These are phyloP conservation scores for Solanum lycopersicoides DNA, from an alignment of 257 asterid genomes.

Conservation along the genomic window DNA sequence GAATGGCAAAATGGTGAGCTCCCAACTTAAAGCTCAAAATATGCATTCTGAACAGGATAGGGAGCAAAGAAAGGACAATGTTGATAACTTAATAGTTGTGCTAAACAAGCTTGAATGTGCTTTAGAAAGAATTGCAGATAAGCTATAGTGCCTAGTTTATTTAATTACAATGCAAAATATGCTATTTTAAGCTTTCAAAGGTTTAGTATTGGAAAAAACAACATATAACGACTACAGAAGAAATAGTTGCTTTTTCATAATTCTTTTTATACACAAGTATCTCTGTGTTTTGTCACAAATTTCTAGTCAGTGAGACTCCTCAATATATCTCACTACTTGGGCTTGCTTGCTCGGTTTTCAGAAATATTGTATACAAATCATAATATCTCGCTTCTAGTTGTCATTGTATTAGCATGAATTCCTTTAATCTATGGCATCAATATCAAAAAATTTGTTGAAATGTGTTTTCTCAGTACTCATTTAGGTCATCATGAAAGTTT, in stretches of 20 bases:
- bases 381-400: too few relatives aligned
- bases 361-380: too few relatives aligned
- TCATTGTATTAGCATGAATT: too few relatives aligned
- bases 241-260: too few relatives aligned
- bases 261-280: too few relatives aligned
- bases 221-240: background rate
- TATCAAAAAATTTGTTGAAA: too few relatives aligned
- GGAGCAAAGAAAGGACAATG: too few relatives aligned
- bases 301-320: background rate
- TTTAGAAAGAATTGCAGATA: background rate
- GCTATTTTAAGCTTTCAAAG: background rate
- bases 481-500: too few relatives aligned
- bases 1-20: background rate
- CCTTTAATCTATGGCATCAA: too few relatives aligned
- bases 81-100: too few relatives aligned
- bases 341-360: background rate
- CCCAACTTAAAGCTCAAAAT: background rate
- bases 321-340: background rate
- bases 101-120: too few relatives aligned
- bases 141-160: background rate
- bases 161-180: background rate
- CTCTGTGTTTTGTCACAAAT: background rate
- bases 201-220: background rate
- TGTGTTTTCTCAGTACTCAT: too few relatives aligned
- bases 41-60: background rate